These are phyloP conservation scores for Zasmidium cellare DNA, from an alignment of 2,329 filamentous ascomycete species.

Conservation along the genomic window DNA sequence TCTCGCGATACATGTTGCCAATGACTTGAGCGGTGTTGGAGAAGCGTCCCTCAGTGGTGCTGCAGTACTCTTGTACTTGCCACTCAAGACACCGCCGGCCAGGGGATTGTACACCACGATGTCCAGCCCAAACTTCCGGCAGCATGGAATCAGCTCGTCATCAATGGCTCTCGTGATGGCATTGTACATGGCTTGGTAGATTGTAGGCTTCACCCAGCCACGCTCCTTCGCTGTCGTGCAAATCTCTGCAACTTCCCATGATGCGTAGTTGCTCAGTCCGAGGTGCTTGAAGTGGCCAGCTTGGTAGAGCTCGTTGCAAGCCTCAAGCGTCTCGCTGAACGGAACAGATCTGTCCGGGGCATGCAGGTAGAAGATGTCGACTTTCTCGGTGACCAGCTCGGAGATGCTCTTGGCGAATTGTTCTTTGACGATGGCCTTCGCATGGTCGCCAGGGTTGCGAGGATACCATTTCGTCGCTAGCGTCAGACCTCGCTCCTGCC, in stretches of 20 bases:
- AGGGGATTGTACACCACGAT: conserved; percentile 46
- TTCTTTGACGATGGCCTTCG: conserved; percentile 46
- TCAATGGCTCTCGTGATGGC: conserved; percentile 41
- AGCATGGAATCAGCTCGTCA: conserved; percentile 43
- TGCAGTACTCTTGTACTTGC: conserved; percentile 39
- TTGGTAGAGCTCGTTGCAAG: conserved; percentile 75
- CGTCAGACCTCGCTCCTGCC: conserved; percentile 1
- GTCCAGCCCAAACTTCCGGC: conserved; percentile 44
- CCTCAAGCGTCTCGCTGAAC: conserved; percentile 75
- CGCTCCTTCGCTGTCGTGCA: conserved; percentile 70
- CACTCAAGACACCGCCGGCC: conserved; percentile 49
- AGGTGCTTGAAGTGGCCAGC: conserved; percentile 77
- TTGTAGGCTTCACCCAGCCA: conserved; percentile 44
- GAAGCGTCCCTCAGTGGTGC: conserved; percentile 37
- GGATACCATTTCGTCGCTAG: not conserved
- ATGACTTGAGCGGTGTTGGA: conserved; percentile 41
- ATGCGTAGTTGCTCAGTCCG: conserved; percentile 78
- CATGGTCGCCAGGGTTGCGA: not conserved
- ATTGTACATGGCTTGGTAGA: conserved; percentile 51
- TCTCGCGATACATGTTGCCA: conserved; percentile 46
- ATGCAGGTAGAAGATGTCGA: conserved; percentile 77
- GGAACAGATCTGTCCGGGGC: conserved; percentile 58
- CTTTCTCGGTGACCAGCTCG: conserved; percentile 67
- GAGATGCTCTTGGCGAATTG: conserved; percentile 66
- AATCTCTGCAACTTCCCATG: conserved; percentile 82